These are phyloP conservation scores for Trichoderma arundinaceum DNA, from an alignment of 2,329 filamentous ascomycete species.

Conservation along the genomic window DNA sequence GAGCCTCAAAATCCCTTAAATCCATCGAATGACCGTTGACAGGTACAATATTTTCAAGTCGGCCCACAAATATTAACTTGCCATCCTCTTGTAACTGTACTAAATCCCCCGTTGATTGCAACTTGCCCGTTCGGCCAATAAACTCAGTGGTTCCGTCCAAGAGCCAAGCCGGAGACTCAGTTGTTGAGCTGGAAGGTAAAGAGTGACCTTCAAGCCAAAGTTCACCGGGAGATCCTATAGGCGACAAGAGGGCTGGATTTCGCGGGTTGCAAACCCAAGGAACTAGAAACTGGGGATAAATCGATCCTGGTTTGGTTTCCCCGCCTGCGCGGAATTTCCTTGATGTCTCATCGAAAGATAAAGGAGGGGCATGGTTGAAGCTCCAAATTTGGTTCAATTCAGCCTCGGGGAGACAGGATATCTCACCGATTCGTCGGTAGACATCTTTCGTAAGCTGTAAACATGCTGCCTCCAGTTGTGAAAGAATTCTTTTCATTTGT, in stretches of 20 bases:
- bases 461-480: constrained; percentile 1
- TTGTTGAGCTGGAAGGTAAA: neutral
- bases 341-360: neutral
- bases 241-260: constrained; percentile 7
- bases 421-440: neutral
- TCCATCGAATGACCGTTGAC: constrained; percentile 13
- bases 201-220: constrained; percentile 15
- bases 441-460: neutral
- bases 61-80: constrained; percentile 1
- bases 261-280: constrained; percentile 10
- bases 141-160: neutral
- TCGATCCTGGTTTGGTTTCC: neutral
- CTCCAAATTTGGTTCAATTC: neutral
- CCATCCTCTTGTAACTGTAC: constrained; percentile 1
- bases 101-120: constrained; percentile 14
- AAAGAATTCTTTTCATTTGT: constrained; percentile 3
- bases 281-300: constrained; percentile 1
- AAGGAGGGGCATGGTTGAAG: neutral
- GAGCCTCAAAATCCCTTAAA: neutral
- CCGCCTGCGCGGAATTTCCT: neutral
- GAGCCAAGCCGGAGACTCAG: neutral
- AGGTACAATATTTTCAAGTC: constrained; percentile 8
- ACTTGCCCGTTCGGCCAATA: neutral
- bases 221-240: constrained; percentile 5
- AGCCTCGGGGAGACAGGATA: neutral